These are phyloP conservation scores for Themeda triandra DNA, from an alignment of 176 grass and related monocot genomes.

Conservation along the genomic window DNA sequence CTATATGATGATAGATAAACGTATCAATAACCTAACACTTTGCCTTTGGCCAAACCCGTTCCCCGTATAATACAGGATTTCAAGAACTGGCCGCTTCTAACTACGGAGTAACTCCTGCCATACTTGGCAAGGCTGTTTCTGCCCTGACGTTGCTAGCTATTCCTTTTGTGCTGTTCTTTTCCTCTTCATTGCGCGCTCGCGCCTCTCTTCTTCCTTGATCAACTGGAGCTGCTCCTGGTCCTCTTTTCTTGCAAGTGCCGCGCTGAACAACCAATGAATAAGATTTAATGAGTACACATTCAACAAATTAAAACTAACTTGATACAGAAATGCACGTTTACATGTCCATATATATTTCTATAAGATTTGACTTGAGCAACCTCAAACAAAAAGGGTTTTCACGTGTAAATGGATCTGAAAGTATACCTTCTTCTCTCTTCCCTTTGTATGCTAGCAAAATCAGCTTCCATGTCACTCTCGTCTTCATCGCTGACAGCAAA, in stretches of 20 bases:
- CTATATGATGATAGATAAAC: neutral
- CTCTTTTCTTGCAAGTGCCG: conserved; percentile 64
- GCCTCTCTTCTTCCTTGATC: conserved; percentile 64
- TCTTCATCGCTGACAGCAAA: conserved; percentile 57
- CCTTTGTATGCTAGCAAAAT: conserved; percentile 64
- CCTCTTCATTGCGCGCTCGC: conserved; percentile 39
- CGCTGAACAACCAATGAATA: conserved; percentile 26
- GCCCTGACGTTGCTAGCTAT: neutral
- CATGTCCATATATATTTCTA: neutral
- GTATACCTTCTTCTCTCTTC: conserved; percentile 82
- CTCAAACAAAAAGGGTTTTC: neutral
- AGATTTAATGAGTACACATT: neutral
- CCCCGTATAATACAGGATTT: neutral
- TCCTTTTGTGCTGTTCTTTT: conserved; percentile 18
- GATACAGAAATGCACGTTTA: too few species aligned
- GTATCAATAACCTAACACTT: neutral
- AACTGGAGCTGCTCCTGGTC: conserved; percentile 62
- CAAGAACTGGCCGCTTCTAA: neutral
- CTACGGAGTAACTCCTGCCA: neutral
- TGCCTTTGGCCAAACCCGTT: too few species aligned
- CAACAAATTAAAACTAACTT: neutral
- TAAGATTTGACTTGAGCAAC: neutral
- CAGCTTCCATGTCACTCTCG: conserved; percentile 74
- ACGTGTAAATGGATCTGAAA: neutral
- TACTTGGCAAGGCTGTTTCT: neutral